Percentiles rank a stretch among this genome's conserved stretches.
phyloP scores from a whole-genome alignment of 1,139 yeast species.

The Yamadazyma sp. region DNA sequence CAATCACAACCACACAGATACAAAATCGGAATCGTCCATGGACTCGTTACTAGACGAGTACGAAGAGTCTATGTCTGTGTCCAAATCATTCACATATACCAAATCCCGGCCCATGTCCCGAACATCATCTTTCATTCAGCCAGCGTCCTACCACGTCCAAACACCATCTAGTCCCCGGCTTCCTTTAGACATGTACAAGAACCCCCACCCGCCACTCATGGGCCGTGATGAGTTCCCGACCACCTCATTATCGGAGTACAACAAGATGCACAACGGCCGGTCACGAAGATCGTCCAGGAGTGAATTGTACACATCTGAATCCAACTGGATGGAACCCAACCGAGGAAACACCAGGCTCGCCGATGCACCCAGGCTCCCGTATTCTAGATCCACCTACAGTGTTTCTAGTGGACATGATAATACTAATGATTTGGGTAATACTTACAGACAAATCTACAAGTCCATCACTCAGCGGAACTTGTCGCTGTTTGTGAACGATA shows the following conservation, averaged over 20 bases:
- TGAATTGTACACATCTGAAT: constrained; percentile 40
- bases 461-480: constrained; percentile 38
- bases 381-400: constrained; percentile 30
- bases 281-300: constrained; percentile 39
- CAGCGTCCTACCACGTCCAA: neutral
- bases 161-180: neutral
- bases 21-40: constrained; percentile 41
- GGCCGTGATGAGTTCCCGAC: constrained; percentile 31
- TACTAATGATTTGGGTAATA: constrained; percentile 24
- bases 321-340: constrained; percentile 48
- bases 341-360: neutral
- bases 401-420: constrained; percentile 19
- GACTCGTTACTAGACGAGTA: constrained; percentile 56
- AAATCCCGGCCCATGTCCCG: constrained; percentile 28
- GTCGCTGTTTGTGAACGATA: constrained; percentile 17
- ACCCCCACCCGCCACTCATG: neutral
- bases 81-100: constrained; percentile 26
- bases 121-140: constrained; percentile 21
- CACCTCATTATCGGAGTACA: constrained; percentile 39
- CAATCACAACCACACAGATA: constrained; percentile 5
- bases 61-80: constrained; percentile 39
- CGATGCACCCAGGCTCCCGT: constrained; percentile 2
- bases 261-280: constrained; percentile 23
- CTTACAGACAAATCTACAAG: constrained; percentile 36
- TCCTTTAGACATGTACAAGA: neutral